phyloP scores from a whole-genome alignment of 306 rosid genomes.

The Begonia masoniana region DNA sequence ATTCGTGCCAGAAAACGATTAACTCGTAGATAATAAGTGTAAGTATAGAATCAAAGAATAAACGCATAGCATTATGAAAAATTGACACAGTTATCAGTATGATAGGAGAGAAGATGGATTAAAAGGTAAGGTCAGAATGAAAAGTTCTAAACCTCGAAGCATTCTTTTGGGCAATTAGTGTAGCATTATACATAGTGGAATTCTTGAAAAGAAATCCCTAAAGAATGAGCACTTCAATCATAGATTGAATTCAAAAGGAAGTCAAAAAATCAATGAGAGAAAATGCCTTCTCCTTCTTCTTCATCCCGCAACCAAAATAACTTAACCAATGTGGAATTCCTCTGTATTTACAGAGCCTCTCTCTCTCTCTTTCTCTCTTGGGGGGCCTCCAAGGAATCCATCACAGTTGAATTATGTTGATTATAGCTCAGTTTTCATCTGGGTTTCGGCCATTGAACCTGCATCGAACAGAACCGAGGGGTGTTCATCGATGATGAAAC shows the following conservation, averaged over 20 bases:
- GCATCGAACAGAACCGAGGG: conserved; percentile 4
- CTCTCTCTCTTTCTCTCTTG: neutral
- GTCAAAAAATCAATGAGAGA: conserved; percentile 5
- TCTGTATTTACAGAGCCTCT: conserved; percentile 38
- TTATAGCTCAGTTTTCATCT: conserved; percentile 39
- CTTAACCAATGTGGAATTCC: conserved; percentile 20
- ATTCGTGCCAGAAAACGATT: no score
- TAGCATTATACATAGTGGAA: conserved; percentile 18
- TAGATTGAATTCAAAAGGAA: conserved; percentile 12
- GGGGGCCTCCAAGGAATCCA: conserved; percentile 22
- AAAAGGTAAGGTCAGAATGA: conserved; percentile 18
- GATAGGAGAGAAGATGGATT: conserved; percentile 11
- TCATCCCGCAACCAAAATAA: conserved; percentile 11
- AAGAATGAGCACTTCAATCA: conserved; percentile 31
- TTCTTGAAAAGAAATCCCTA: conserved; percentile 28
- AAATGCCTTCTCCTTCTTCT: conserved; percentile 15
- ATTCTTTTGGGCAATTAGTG: conserved; percentile 22
- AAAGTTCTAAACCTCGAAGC: conserved; percentile 10
- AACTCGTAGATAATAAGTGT: no score
- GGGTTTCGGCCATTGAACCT: conserved; percentile 26
- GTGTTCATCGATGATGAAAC: neutral
- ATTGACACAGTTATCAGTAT: no score
- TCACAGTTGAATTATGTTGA: conserved; percentile 6
- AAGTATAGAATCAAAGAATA: no score
- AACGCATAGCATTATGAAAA: no score